Percentiles rank a stretch among this genome's conserved stretches.
Conservation (phyloP, 1,139 yeast species). For the Pichia sp. region DNA sequence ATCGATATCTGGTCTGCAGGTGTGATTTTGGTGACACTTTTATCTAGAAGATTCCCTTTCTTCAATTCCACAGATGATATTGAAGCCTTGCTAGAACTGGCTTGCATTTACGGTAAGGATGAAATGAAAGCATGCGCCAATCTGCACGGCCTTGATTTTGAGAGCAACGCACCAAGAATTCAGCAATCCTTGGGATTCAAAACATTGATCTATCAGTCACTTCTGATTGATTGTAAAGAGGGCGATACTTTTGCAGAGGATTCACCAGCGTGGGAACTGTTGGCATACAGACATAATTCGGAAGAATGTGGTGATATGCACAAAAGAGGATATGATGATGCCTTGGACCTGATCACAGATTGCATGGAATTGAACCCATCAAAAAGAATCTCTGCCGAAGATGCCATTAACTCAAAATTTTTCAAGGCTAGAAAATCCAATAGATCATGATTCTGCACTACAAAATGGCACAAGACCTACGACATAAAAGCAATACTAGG, state of each 20-base stretch:
- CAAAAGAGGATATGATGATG: conserved; percentile 29
- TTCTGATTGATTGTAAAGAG: conserved; percentile 26
- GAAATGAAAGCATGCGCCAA: conserved; percentile 70
- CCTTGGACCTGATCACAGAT: conserved; percentile 46
- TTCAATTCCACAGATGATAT: conserved; percentile 88
- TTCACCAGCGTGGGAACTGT: conserved; percentile 30
- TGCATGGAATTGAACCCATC: conserved; percentile 53
- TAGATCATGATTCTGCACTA: too few species aligned
- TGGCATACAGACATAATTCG: too few species aligned
- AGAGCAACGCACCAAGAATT: conserved; percentile 47
- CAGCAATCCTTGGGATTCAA: conserved; percentile 29
- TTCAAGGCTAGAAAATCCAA: too few species aligned
- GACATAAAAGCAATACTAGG: too few species aligned
- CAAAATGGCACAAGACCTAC: too few species aligned
- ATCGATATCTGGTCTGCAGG: conserved; percentile 95
- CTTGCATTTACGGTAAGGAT: conserved; percentile 76
- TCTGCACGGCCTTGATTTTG: conserved; percentile 85
- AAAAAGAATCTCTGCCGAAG: conserved; percentile 48
- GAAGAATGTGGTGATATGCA: conserved; percentile 25
- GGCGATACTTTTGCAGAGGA: conserved; percentile 29
- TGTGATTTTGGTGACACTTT: conserved; percentile 66
- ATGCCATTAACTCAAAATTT: conserved; percentile 27
- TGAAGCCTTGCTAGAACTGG: conserved; percentile 82
- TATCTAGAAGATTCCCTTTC: conserved; percentile 73
- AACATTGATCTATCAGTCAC: conserved; percentile 33